Percentiles rank a stretch among this genome's conserved stretches.
Conservation (phyloP, 2,329 filamentous ascomycete genomes). For the Hypocreales sp. region DNA sequence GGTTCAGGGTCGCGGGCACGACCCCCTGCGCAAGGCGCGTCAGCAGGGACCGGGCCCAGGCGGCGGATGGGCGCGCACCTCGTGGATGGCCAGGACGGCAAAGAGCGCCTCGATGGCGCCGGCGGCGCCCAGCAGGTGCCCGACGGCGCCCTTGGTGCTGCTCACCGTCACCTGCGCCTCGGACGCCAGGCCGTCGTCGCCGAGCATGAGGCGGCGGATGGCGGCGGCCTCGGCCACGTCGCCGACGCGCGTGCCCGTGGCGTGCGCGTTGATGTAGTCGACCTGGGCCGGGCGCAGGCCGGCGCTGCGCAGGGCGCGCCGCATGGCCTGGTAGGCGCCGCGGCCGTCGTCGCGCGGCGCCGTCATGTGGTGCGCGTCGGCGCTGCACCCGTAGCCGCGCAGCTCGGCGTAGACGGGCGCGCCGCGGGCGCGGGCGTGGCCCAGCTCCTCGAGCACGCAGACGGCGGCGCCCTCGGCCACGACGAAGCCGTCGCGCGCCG, state of each 20-base stretch:
- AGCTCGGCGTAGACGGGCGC: slow-evolving; percentile 82
- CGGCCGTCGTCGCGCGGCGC: slow-evolving; percentile 70
- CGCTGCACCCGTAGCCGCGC: slow-evolving; percentile 76
- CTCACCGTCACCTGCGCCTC: slow-evolving; percentile 64
- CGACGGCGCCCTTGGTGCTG: slow-evolving; percentile 86
- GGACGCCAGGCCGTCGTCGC: slow-evolving; percentile 46
- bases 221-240: slow-evolving; percentile 80
- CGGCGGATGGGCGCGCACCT: too few relatives aligned
- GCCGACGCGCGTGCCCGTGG: slow-evolving; percentile 73
- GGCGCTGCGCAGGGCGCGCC: slow-evolving; percentile 60
- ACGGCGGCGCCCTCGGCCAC: slow-evolving; percentile 86
- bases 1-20: slow-evolving; percentile 77
- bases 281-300: slow-evolving; percentile 52
- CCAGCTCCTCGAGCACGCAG: slow-evolving; percentile 74
- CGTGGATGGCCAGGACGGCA: slow-evolving; percentile 58
- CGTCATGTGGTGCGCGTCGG: slow-evolving; percentile 88
- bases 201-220: slow-evolving; percentile 63
- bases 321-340: slow-evolving; percentile 77
- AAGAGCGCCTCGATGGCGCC: slow-evolving; percentile 86
- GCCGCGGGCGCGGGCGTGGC: slow-evolving; percentile 67
- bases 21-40: slow-evolving; percentile 39
- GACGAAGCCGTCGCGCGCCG: slow-evolving; percentile 68
- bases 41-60: too few relatives aligned
- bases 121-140: slow-evolving; percentile 81
- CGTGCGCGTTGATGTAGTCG: slow-evolving; percentile 92